A percentile compares a stretch with the other conserved stretches of the same genome.
These are phyloP conservation scores for Petrea volubilis DNA, from an alignment of 257 asterid genomes.

Conservation along the genomic window DNA sequence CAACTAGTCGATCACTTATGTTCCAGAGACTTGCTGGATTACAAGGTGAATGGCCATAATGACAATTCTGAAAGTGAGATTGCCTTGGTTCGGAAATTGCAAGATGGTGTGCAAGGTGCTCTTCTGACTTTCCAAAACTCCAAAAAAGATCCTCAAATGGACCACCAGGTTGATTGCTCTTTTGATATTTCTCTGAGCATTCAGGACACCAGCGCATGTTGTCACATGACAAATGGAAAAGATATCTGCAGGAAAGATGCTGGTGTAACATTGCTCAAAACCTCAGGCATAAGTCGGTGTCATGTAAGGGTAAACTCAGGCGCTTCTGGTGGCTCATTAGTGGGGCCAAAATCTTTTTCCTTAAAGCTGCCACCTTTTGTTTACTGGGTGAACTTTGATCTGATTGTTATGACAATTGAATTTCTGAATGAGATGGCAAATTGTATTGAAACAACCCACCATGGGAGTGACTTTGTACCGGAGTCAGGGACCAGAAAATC, in stretches of 20 bases:
- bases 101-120: conserved; percentile 74
- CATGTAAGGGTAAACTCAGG: conserved; percentile 50
- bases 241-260: conserved; percentile 39
- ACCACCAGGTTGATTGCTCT: conserved; percentile 23
- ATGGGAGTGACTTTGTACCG: conserved; percentile 21
- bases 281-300: conserved; percentile 60
- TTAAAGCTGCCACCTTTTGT: conserved; percentile 71
- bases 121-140: conserved; percentile 44
- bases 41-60: conserved; percentile 26
- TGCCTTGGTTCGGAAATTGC: conserved; percentile 51
- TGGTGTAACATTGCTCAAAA: conserved; percentile 68
- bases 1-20: conserved; percentile 69
- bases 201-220: conserved; percentile 37
- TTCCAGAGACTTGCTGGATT: conserved; percentile 34
- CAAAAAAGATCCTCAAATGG: conserved; percentile 37
- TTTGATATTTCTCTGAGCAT: conserved; percentile 37
- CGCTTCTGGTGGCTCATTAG: conserved; percentile 49
- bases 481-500: conserved; percentile 28
- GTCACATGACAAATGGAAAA: conserved; percentile 36
- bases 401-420: conserved; percentile 37
- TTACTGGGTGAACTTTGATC: conserved; percentile 74
- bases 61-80: conserved; percentile 33
- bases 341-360: conserved; percentile 66
- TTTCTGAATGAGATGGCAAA: conserved; percentile 53
- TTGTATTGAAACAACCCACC: conserved; percentile 37